Evolutionary conservation across 2,329 filamentous ascomycete genomes (phyloP), one percentile per base, ranked within the genome.

Genomic region (Xylaria sp.): DNA sequence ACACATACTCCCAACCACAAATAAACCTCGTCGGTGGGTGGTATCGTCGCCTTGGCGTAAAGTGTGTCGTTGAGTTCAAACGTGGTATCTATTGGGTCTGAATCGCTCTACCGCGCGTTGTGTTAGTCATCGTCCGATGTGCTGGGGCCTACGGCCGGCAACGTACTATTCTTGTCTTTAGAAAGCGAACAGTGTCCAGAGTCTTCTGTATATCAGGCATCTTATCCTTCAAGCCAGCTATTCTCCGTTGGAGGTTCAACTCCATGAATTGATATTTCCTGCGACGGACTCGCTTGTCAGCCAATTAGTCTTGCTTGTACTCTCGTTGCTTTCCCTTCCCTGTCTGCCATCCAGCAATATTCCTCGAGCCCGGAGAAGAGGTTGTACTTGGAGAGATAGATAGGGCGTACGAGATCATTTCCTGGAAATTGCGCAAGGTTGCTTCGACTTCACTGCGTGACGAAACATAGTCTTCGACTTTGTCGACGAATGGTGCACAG

Each of bases 241-340:
- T 89, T 50, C 95, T 87, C 67, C 92, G 86, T 77, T 96, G 90
- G 62, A 95, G 91, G 78, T 97, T 98, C 75, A 90, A 83, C 80
- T 98, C 93, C 95, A 99, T 99, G 80, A 98, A 99, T 78, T 98
- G 95, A 82, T 99, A 99, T 84, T 99, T 99, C 71, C 93, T 96
- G 75, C 47, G 66, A 70, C 42, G 67, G 67, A 61, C 28, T 55
- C 60, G 42, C 62, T 63, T 53, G 47, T 56, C 17, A 64, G 60
- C 53, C 57, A 45, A 19, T 9, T 4, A 23, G 7, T 12, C 42
- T 40, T 6, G 7, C 14, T 28, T 3, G 45, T 15, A 35, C 42
- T 25, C 23, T 55, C n/a, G 19, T 21, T 5, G 14, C 38, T 23
- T 21, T 17, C 21, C 14, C 17, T 57, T 9, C 15, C 2, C 3